phyloP scores from a whole-genome alignment of 2,329 filamentous ascomycete species.

The Trichoderma asperellum region DNA sequence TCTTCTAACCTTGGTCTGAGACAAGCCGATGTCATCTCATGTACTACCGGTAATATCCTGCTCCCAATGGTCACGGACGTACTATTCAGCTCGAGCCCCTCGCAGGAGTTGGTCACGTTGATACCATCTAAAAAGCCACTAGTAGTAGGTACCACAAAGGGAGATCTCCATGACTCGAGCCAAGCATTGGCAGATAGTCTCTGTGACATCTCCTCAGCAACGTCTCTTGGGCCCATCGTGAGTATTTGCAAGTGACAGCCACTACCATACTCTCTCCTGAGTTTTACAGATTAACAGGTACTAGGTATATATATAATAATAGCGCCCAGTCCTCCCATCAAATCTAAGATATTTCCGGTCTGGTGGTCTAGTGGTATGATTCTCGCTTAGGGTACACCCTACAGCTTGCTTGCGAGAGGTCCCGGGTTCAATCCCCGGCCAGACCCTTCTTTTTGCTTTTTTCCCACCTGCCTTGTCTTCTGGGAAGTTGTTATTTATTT shows the following conservation, averaged over 20 bases:
- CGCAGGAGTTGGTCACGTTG: background rate
- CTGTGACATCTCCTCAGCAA: background rate
- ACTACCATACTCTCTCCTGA: background rate
- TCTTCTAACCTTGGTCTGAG: background rate
- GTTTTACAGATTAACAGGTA: no score
- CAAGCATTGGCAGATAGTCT: background rate
- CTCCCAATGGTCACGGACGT: background rate
- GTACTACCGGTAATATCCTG: background rate
- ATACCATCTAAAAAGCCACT: background rate
- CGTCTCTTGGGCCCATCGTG: background rate
- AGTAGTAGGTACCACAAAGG: background rate
- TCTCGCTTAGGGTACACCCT: slow-evolving; percentile 27
- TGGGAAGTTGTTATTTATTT: no score
- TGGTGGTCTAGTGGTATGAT: slow-evolving; percentile 30
- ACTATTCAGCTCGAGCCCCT: background rate
- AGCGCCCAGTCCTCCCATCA: background rate
- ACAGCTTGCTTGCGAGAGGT: slow-evolving; percentile 46
- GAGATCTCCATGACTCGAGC: background rate
- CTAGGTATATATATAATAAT: background rate
- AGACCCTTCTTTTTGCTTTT: slow-evolving; percentile 38
- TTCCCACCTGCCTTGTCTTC: background rate
- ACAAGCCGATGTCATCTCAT: background rate
- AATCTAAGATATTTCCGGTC: slow-evolving; percentile 1
- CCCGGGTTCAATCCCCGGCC: slow-evolving; percentile 53
- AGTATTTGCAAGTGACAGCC: background rate